phyloP scores from a whole-genome alignment of 345 rosid genomes.

The Lenwebbia sp. region DNA sequence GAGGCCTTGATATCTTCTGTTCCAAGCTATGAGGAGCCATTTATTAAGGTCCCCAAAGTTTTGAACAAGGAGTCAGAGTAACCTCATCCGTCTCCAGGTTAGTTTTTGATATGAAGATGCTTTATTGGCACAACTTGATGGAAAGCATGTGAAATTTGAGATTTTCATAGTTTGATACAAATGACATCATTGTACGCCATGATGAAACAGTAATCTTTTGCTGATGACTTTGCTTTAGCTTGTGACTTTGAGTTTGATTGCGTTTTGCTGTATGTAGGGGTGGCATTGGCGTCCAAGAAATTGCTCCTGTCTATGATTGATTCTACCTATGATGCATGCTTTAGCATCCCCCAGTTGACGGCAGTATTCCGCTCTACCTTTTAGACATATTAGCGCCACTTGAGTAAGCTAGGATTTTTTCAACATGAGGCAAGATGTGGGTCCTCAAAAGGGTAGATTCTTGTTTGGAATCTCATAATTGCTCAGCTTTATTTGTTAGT shows the following conservation, averaged over 20 bases:
- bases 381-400: neutral
- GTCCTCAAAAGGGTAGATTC: neutral
- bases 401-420: neutral
- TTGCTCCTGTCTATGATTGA: neutral
- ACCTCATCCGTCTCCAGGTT: neutral
- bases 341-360: neutral
- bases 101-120: neutral
- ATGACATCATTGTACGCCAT: neutral
- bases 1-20: conserved; percentile 40
- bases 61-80: conserved; percentile 49
- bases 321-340: neutral
- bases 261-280: neutral
- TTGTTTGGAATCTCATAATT: neutral
- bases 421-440: neutral
- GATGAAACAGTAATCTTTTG: neutral
- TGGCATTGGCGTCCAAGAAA: neutral
- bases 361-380: neutral
- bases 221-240: neutral
- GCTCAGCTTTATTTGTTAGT: neutral
- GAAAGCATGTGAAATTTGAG: neutral
- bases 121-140: neutral
- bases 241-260: neutral
- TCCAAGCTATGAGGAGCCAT: conserved; percentile 65
- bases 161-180: neutral
- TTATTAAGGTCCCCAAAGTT: conserved; percentile 60